These are phyloP conservation scores for Colletotrichum viniferum DNA, from an alignment of 2,329 filamentous ascomycete species.

Conservation along the genomic window DNA sequence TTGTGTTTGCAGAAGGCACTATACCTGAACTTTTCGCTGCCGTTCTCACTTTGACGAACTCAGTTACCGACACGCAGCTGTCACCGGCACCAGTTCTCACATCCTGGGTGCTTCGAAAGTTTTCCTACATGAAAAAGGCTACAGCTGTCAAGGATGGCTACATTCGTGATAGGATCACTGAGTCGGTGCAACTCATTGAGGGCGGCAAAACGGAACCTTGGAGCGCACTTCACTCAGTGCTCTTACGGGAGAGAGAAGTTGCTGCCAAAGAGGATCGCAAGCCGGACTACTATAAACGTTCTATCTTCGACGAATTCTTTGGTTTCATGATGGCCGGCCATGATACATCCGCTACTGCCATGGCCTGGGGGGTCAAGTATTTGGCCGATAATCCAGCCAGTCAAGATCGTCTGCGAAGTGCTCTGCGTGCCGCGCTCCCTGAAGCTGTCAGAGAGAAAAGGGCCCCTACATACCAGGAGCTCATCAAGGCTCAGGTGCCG, in stretches of 20 bases:
- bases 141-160: slow-evolving; percentile 32
- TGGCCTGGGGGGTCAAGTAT: slow-evolving; percentile 26
- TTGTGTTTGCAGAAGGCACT: neutral
- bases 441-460: slow-evolving; percentile 24
- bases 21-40: slow-evolving; percentile 28
- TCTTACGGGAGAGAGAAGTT: slow-evolving; percentile 34
- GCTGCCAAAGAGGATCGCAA: slow-evolving; percentile 22
- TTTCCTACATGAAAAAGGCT: slow-evolving; percentile 32
- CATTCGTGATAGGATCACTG: slow-evolving; percentile 28
- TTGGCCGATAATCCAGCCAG: slow-evolving; percentile 12
- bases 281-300: neutral
- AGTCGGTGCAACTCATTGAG: slow-evolving; percentile 24
- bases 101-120: slow-evolving; percentile 30
- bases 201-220: slow-evolving; percentile 21
- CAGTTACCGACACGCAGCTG: slow-evolving; percentile 30
- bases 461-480: slow-evolving; percentile 26
- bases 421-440: slow-evolving; percentile 19
- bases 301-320: neutral
- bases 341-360: neutral
- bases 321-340: slow-evolving; percentile 5
- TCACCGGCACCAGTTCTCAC: slow-evolving; percentile 31
- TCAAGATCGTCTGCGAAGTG: slow-evolving; percentile 27
- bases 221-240: slow-evolving; percentile 35
- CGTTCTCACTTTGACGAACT: slow-evolving; percentile 30
- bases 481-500: slow-evolving; percentile 25